Percentiles rank a stretch among this genome's conserved stretches.
Conservation (phyloP, 202 grass and related monocot genomes). For the Panicum hallii region DNA sequence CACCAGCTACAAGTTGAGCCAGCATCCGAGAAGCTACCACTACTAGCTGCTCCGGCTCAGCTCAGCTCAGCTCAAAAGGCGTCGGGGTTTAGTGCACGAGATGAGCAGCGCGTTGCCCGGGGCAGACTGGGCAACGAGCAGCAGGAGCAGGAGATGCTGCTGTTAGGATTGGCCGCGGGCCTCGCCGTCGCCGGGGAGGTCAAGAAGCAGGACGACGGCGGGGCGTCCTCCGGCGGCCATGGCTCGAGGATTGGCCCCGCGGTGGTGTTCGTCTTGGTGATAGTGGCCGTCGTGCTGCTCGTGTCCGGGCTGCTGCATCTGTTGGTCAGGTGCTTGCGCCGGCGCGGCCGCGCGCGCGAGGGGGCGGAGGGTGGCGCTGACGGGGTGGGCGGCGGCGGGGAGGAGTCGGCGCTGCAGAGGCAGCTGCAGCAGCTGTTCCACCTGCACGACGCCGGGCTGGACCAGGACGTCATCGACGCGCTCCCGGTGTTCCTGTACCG, state of each 20-base stretch:
- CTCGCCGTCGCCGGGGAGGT: conserved; percentile 20
- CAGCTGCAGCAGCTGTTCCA: conserved; percentile 66
- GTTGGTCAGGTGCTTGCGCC: conserved; percentile 51
- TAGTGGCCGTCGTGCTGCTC: conserved; percentile 52
- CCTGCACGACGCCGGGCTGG: conserved; percentile 61
- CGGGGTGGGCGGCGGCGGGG: background rate
- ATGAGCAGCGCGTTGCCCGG: conserved; percentile 46
- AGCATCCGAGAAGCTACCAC: conserved; percentile 36
- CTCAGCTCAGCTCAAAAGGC: conserved; percentile 34
- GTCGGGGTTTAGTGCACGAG: conserved; percentile 24
- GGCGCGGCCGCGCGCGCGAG: conserved; percentile 36
- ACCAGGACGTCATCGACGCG: conserved; percentile 78
- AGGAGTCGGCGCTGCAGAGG: conserved; percentile 46
- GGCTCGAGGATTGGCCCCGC: conserved; percentile 37
- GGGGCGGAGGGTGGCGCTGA: background rate
- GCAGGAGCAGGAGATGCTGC: background rate
- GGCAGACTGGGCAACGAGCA: conserved; percentile 8
- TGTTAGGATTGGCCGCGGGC: conserved; percentile 29
- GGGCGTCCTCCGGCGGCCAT: background rate
- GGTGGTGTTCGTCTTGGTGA: conserved; percentile 54
- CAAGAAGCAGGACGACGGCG: background rate
- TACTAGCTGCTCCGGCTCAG: conserved; percentile 15
- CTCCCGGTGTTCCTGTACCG: conserved; percentile 75
- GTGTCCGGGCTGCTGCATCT: conserved; percentile 56
- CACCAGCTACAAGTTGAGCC: conserved; percentile 32